phyloP scores from a whole-genome alignment of 805 yeast genomes.

The Candida multigemmis region DNA sequence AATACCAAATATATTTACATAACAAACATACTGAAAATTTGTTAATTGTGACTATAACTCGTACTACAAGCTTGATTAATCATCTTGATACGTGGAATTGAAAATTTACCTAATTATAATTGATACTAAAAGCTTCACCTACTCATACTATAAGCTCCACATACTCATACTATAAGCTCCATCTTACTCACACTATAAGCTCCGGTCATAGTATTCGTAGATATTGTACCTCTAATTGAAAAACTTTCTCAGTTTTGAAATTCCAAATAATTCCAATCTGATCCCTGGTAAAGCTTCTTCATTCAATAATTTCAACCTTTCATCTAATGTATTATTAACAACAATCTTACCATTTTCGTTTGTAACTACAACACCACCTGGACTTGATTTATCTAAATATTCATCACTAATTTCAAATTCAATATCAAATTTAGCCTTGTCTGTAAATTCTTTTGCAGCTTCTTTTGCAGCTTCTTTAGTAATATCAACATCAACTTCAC shows the following conservation, averaged over 20 bases:
- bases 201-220: too few species aligned
- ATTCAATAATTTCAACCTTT: conserved; percentile 76
- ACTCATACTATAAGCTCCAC: too few species aligned
- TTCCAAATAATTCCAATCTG: conserved; percentile 83
- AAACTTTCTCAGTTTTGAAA: conserved; percentile 79
- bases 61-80: too few species aligned
- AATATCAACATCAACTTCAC: conserved; percentile 51
- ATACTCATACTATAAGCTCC: too few species aligned
- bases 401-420: conserved; percentile 48
- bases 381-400: conserved; percentile 51
- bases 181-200: too few species aligned
- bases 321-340: conserved; percentile 88
- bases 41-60: too few species aligned
- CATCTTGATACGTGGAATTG: too few species aligned
- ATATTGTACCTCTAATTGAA: too few species aligned
- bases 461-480: conserved; percentile 54
- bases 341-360: conserved; percentile 76
- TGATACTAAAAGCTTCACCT: too few species aligned
- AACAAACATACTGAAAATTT: too few species aligned
- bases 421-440: conserved; percentile 49
- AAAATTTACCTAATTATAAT: too few species aligned
- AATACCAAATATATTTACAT: too few species aligned
- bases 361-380: conserved; percentile 80
- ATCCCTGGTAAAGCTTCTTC: conserved; percentile 88
- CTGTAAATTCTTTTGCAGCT: conserved; percentile 57